phyloP scores from a whole-genome alignment of 1,284 basidiomycete genomes.

The Pseudozyma sp. region DNA sequence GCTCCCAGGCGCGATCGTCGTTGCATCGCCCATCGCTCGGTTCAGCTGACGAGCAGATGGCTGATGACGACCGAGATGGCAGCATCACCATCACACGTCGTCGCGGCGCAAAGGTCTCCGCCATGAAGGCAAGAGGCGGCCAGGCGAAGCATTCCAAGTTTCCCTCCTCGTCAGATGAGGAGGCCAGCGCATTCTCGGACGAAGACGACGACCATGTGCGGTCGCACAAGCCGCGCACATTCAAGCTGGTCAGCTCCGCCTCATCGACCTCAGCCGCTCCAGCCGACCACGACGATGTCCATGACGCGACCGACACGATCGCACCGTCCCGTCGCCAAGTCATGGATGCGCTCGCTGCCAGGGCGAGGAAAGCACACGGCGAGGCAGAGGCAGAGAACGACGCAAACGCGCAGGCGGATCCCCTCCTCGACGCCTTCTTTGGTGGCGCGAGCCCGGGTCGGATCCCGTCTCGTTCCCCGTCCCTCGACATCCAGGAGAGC shows the following conservation, averaged over 20 bases:
- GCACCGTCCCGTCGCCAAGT: slow-evolving; percentile 23
- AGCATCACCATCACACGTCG: slow-evolving; percentile 20
- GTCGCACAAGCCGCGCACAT: slow-evolving; percentile 21
- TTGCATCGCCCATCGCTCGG: slow-evolving; percentile 6
- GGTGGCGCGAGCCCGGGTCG: slow-evolving; percentile 9
- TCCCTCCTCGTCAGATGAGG: slow-evolving; percentile 23
- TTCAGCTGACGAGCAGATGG: slow-evolving; percentile 8
- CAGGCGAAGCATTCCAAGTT: slow-evolving; percentile 21
- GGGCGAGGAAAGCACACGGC: slow-evolving; percentile 17
- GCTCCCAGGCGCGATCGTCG: slow-evolving; percentile 25
- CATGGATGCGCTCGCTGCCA: slow-evolving; percentile 42
- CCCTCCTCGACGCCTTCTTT: slow-evolving; percentile 33
- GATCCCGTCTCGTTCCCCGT: slow-evolving; percentile 30
- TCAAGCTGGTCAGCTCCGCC: slow-evolving; percentile 28
- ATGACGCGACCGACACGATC: slow-evolving; percentile 1
- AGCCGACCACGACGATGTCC: slow-evolving; percentile 3
- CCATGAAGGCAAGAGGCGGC: slow-evolving; percentile 34
- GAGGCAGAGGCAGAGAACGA: slow-evolving; percentile 3
- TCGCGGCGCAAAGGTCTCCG: slow-evolving; percentile 35
- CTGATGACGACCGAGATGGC: slow-evolving; percentile 9
- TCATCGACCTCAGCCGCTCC: slow-evolving; percentile 14
- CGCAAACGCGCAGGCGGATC: slow-evolving; percentile 11
- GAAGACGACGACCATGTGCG: slow-evolving; percentile 12
- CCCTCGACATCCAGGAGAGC: slow-evolving; percentile 37
- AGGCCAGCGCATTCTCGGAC: slow-evolving; percentile 11